phyloP scores from a whole-genome alignment of 345 rosid genomes.

The Arabis hirsuta region DNA sequence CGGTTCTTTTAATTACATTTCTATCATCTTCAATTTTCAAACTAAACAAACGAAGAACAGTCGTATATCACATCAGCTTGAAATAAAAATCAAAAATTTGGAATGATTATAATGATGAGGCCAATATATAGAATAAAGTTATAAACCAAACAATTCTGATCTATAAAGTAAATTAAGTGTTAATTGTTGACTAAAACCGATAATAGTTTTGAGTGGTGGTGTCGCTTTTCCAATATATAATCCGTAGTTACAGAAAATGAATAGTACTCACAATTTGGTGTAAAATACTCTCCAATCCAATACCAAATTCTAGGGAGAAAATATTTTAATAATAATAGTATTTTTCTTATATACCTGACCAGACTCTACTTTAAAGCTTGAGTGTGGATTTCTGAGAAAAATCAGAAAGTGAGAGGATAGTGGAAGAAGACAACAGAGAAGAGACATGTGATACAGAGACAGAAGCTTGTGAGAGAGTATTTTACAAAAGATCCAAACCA shows the following conservation, averaged over 20 bases:
- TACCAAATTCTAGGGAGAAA: not conserved
- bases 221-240: slow-evolving; percentile 26
- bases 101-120: slow-evolving; percentile 36
- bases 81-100: not conserved
- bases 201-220: slow-evolving; percentile 21
- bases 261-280: not conserved
- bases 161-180: slow-evolving; percentile 30
- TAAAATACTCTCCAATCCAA: no score
- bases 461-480: slow-evolving; percentile 28
- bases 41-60: slow-evolving; percentile 19
- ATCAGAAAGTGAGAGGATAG: slow-evolving; percentile 37
- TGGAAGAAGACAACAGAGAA: slow-evolving; percentile 38
- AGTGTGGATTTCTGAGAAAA: slow-evolving; percentile 23
- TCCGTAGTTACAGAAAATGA: slow-evolving; percentile 33
- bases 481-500: slow-evolving; percentile 38
- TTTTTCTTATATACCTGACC: not conserved
- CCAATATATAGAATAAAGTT: slow-evolving; percentile 8
- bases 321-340: not conserved
- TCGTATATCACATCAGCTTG: slow-evolving; percentile 37
- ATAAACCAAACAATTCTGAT: slow-evolving; percentile 16
- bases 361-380: not conserved
- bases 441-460: slow-evolving; percentile 40
- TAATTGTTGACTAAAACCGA: slow-evolving; percentile 45
- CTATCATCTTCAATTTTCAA: slow-evolving; percentile 6
- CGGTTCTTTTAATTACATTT: slow-evolving; percentile 2